phyloP scores from a whole-genome alignment of 345 rosid species.

The Reutealis trisperma region DNA sequence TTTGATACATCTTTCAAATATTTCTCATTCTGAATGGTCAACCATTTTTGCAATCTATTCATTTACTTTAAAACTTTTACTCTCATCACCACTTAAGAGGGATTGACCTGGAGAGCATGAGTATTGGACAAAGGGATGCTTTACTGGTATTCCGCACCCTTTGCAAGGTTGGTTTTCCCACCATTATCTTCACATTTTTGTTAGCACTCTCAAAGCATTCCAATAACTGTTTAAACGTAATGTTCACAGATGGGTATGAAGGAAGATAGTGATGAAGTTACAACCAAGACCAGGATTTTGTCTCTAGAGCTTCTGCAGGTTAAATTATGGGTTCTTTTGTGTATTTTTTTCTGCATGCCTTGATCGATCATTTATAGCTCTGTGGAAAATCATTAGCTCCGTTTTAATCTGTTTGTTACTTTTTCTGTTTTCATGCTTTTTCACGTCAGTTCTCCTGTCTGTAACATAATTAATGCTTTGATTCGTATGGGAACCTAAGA shows the following conservation, averaged over 20 bases:
- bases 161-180: conserved; percentile 75
- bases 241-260: conserved; percentile 92
- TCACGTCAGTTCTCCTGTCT: background rate
- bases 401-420: background rate
- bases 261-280: conserved; percentile 95
- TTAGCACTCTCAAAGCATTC: conserved; percentile 24
- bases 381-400: background rate
- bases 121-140: conserved; percentile 92
- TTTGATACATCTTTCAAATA: conserved; percentile 3
- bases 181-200: conserved; percentile 17
- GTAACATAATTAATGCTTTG: background rate
- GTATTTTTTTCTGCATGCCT: conserved; percentile 4
- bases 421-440: background rate
- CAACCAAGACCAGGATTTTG: conserved; percentile 82
- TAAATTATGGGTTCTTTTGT: conserved; percentile 16
- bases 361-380: background rate
- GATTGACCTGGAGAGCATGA: conserved; percentile 92
- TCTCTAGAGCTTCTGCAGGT: conserved; percentile 99
- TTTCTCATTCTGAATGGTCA: conserved; percentile 16
- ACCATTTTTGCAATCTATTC: conserved; percentile 8
- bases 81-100: conserved; percentile 49
- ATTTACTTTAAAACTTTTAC: conserved; percentile 14
- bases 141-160: conserved; percentile 93
- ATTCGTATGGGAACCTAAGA: background rate
- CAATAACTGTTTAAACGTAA: conserved; percentile 21